Base-by-base conservation (phyloP, 164 flowering plant genomes). In the Chimonanthus praecox region DNA sequence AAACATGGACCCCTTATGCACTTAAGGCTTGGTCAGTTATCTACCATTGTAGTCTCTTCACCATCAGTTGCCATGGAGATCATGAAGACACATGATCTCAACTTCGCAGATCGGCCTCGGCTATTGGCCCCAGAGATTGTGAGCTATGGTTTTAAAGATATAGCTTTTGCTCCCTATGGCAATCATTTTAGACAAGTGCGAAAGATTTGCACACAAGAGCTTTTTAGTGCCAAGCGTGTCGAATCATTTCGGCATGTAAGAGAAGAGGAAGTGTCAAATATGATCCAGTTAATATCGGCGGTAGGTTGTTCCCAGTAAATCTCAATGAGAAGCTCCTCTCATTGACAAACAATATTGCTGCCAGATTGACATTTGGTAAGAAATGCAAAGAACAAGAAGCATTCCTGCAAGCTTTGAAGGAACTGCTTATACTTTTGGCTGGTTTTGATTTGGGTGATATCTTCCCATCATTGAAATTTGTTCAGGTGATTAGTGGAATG, bases 281-380 rank as follows among this genome's bases (percentile, higher is more conserved):
- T 81, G 13, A 47, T 82, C 4, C 54, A 33, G 20, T 68, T 47
- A 4, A 70, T 83, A 13, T 58, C 69, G 6, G 64, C 47, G 2
- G 64, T 51, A 16, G 71, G 45, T 2, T 71, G 79, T 58, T 65
- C 76, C 4, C 67, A 48, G 1, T 18, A 79, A 15, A 78, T 81
- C 62, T 62, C 80, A 5, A 77, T 2, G 67, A 78, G 69, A 73
- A 69, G 44, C 18, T 78, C 46, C 75, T 50, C 64, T 71, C 76
- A 1, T 65, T 69, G 58, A 78, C 70, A 0, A 69, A 48, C 68
- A 70, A 72, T 16, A 49, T 80, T 1, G 75, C 74, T 66, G 64
- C 80, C 43, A 76, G 82, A 69, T 73, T 73, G 5, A 71, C 83
- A 3, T 58, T 80, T 60, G 81, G 85, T 48, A 54, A 66, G 21